These are phyloP conservation scores for Pythium sukuiense DNA, from an alignment of 352 stramenopile species.

Conservation along the genomic window DNA sequence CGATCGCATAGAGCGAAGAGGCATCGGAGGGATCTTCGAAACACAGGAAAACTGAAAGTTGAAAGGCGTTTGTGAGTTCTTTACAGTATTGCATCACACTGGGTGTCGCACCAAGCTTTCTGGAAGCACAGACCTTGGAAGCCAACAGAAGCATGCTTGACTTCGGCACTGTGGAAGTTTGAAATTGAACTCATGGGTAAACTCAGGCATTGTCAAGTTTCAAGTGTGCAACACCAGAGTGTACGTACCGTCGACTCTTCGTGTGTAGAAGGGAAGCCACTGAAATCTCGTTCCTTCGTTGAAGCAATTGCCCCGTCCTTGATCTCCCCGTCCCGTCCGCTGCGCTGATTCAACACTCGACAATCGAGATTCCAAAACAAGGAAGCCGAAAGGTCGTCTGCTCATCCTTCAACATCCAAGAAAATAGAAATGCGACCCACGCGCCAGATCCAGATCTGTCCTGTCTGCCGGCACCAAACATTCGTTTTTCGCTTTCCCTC, in stretches of 20 bases:
- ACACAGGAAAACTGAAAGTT: neutral
- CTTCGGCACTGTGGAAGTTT: neutral
- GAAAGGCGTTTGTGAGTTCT: no score
- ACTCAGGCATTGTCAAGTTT: neutral
- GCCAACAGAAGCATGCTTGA: neutral
- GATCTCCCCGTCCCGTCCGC: neutral
- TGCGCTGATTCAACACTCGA: neutral
- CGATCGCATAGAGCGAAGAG: neutral
- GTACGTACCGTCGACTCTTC: neutral
- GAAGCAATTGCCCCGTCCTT: neutral
- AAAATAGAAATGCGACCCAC: constrained; percentile 15
- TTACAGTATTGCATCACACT: neutral
- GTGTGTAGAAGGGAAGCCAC: neutral
- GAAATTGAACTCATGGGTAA: neutral
- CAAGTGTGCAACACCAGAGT: neutral
- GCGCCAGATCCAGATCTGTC: neutral
- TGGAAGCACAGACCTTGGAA: neutral
- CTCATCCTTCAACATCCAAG: constrained; percentile 14
- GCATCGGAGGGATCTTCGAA: neutral
- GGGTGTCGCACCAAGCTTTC: neutral
- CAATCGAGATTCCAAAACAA: neutral
- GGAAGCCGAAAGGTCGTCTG: neutral
- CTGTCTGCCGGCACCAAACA: neutral
- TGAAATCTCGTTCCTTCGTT: neutral
- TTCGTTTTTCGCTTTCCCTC: constrained; percentile 3